Base-by-base conservation (phyloP, 176 grass and related monocot genomes). In the Microstegium vimineum region DNA sequence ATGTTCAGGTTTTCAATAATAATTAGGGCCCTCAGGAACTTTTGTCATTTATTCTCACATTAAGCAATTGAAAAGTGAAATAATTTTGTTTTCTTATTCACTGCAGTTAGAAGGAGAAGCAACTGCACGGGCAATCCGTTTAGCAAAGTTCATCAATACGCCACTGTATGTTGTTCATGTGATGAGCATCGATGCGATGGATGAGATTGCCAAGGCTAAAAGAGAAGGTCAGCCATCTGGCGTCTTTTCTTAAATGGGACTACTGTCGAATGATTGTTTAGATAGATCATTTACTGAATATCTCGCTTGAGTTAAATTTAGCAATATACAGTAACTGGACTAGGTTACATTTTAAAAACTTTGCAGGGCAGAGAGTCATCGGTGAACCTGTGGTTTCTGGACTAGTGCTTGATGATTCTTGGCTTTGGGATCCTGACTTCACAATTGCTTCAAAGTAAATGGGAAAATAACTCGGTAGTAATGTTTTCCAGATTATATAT, bases 171-270 rank as follows among this genome's bases (percentile, higher is more conserved):
- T 98, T 69, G 96, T 98, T 80, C 96, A 98, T 83, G 96, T 98
- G 73, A 98, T 98, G 93, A 98, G 96, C 80, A 88, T 87, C 71
- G 93, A 98, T 83, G 96, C 93, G 20, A 91, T 98, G 96, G 96
- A 93, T 62, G 96, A 98, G 87, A 98, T 98, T 76, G 89, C 90
- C 54, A 98, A 90, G 59, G 96, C 96, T 81, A 98, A 86, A 81
- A 98, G 71, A 89, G 71, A 88, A 95, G 96, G 96, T 98, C 5
- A 73, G 43, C 57, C 37, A 38, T 8, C 49, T 71, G 47, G 35
- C 8, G 42, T 77, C 36, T 28, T 76, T 34, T 43, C 73, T 64
- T 17, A 45, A 78, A 43, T 66, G 38, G 5, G 61, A 28, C 35
- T 76, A 36, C 25, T 10, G 1, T 38, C 26, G 47, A 1, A 18